These are phyloP conservation scores for Allodekkera sacchari DNA, from an alignment of 805 yeast species.

Conservation along the genomic window DNA sequence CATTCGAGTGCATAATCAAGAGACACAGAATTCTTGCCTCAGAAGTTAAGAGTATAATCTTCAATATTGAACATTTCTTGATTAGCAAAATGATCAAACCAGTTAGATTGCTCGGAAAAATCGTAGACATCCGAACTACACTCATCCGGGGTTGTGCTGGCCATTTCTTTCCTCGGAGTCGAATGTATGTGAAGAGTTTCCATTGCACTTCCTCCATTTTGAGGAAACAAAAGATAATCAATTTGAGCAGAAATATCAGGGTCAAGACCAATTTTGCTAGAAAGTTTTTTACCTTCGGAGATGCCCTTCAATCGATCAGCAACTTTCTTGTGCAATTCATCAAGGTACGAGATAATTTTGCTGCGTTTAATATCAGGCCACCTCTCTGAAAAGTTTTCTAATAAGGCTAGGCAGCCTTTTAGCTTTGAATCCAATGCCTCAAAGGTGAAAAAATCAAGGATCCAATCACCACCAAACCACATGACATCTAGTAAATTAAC, in stretches of 20 bases:
- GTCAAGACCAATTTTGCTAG: too few relatives aligned
- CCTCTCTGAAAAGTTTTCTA: conserved; percentile 7
- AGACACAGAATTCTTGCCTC: too few relatives aligned
- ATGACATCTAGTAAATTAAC: conserved; percentile 7
- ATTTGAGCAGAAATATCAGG: conserved; percentile 1
- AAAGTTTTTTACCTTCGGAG: too few relatives aligned
- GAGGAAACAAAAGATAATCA: conserved; percentile 1
- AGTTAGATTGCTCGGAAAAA: too few relatives aligned
- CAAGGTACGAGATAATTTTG: conserved; percentile 3
- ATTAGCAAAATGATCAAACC: too few relatives aligned
- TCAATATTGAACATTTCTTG: too few relatives aligned
- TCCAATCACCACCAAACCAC: conserved; percentile 10
- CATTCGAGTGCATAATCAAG: too few relatives aligned
- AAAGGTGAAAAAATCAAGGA: conserved; percentile 4
- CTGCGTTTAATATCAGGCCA: conserved; percentile 10
- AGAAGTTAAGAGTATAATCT: too few relatives aligned
- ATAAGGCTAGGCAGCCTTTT: conserved; percentile 3
- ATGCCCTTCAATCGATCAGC: background rate
- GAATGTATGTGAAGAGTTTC: too few relatives aligned
- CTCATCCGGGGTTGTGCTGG: too few relatives aligned
- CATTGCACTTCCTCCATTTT: background rate
- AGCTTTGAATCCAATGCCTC: conserved; percentile 4
- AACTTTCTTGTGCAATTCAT: conserved; percentile 1
- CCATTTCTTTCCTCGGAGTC: too few relatives aligned
- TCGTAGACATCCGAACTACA: too few relatives aligned